Base-by-base conservation (phyloP, 768 basidiomycete genomes). In the Boletus rubroflammeus region DNA sequence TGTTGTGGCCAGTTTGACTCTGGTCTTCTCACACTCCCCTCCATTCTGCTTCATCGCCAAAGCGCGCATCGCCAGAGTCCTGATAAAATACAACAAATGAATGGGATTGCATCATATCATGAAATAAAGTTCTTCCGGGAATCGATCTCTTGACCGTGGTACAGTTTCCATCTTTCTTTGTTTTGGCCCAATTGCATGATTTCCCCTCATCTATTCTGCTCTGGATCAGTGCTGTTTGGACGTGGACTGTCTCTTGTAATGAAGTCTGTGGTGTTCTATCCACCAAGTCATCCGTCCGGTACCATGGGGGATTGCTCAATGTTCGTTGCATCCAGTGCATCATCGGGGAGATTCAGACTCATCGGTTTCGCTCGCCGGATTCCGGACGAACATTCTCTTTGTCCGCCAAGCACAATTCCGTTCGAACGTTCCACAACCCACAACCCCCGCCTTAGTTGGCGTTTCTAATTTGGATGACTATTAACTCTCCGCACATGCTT, bases 21-120 rank as follows among this genome's bases (percentile, higher is more conserved):
- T 6, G 6, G 51, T 31, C 55, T 60, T 64, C 63, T 57, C 64
- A 65, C 64, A 59, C 54, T 51, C 19, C 53, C 40, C 28, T 53
- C 32, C 38, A 40, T 61, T 42, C 56, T 51, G 26, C 51, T 56
- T 42, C 59, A 45, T 54, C 58, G 10, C 46, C n/a, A 54, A 51
- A 42, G 25, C 31, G n/a, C 53, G 49, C 59, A 51, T 42, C 43
- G 44, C 55, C 43, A 26, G 49, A 51, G 17, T 42, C 41, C 34
- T 56, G 52, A 65, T 62, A 26, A 38, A 54, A 47, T 53, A 52
- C 54, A 32, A 41, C 60, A 36, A 47, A 51, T 52, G 57, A 47
- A 53, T 51, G 41, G 35, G 29, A 5, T 60, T 51, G 42, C 49
- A 47, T 59, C 46, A 17, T n/a, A n/a, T 54, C 50, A 36, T 53